Evolutionary conservation across 108 stramenopile species (phyloP), one percentile per base, ranked within the genome.

Genomic region (Pseudonitzschia pungens): DNA sequence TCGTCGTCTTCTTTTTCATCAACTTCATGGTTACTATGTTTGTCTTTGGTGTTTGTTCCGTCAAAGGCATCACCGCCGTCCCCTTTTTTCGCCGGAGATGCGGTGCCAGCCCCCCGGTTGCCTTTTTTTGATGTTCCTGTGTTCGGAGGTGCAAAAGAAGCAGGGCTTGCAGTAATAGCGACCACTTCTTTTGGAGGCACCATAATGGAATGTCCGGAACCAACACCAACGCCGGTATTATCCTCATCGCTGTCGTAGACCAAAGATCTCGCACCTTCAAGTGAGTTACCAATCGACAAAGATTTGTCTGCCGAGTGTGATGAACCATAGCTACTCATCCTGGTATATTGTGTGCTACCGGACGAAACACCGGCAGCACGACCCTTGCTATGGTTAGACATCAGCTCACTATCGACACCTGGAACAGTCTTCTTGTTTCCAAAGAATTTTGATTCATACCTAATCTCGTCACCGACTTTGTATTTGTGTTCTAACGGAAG

Each of bases 1-100:
- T 70, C 69, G 10, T 55, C 69, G 31, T 68, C 67, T 32, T 55
- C 54, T 51, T 52, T 29, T 51, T 48, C 68, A 15, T 11, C 68
- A 26, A 32, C 44, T 5, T 48, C 68, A 42, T 48, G 6, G 12
- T 52, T 44, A 53, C 45, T 22, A 58, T 58, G 24, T 0, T 58
- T 31, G 8, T 4, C 53, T 54, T 54, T 15, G 53, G 24, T 54
- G 15, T 54, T 54, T 54, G 22, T 9, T 24, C 14, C 8, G 15
- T 54, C 57, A 58, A 31, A 58, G 15, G 6, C 57, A 27, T n/a
- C 26, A 4, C 15, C 22, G 7, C 22, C 56, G n/a, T 15, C 26
- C 27, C 57, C 22, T n/a, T 58, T 48, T 12, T 11, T 48, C 16
- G 14, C 45, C 18, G 45, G 10, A 11, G 45, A 48, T 48, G 14